Conservation (phyloP, 441 rosid species). For the Macaranga tanarius region DNA sequence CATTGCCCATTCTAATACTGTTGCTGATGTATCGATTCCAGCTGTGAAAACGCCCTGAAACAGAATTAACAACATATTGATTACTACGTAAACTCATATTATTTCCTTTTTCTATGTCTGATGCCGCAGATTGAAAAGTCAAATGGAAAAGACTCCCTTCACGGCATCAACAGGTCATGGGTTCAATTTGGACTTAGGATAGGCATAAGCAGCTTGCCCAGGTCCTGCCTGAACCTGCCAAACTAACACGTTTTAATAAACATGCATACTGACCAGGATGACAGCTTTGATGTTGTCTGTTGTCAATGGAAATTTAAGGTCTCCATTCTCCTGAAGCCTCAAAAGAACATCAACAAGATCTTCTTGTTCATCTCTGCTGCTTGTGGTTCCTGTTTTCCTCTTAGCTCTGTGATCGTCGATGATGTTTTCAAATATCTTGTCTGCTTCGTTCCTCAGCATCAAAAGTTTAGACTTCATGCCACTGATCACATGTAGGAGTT, state of each 20-base stretch:
- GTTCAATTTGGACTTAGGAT: too few species aligned
- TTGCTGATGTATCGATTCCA: background rate
- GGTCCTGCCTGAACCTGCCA: too few species aligned
- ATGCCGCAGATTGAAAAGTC: too few species aligned
- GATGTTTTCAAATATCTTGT: background rate
- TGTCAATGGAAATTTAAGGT: background rate
- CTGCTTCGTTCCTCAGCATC: background rate
- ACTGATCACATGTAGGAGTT: background rate
- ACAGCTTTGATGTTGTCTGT: background rate
- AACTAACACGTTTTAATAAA: too few species aligned
- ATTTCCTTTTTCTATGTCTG: too few species aligned
- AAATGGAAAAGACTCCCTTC: too few species aligned
- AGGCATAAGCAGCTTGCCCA: too few species aligned
- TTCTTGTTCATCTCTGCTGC: background rate
- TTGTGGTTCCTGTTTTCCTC: background rate
- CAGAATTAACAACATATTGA: background rate
- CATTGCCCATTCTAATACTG: conserved; percentile 1
- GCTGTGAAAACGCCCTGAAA: conserved; percentile 2
- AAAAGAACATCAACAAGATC: conserved; percentile 4
- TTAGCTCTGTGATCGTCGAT: background rate
- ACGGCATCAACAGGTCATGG: too few species aligned
- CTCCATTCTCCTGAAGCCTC: background rate
- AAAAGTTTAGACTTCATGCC: background rate
- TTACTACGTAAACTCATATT: too few species aligned
- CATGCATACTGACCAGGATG: background rate